Conservation (phyloP, 176 grass and related monocot genomes). For the Musa schizocarpa region DNA sequence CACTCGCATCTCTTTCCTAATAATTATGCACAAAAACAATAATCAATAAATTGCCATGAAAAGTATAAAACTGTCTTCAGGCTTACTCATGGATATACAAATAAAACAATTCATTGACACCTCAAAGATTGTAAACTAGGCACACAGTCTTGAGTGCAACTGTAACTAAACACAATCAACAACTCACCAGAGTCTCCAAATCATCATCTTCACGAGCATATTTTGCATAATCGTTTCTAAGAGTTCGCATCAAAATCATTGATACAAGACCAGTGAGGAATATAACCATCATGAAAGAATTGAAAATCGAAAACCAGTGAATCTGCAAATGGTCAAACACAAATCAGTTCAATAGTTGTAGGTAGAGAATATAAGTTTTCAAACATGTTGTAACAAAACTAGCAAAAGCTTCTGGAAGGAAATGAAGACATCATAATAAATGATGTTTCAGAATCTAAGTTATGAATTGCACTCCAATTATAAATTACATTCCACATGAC, state of each 20-base stretch:
- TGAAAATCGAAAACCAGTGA: constrained; percentile 99
- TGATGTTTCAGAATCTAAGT: not conserved
- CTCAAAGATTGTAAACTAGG: not conserved
- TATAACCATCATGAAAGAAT: constrained; percentile 99
- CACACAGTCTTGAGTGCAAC: not conserved
- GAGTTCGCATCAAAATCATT: constrained; percentile 98
- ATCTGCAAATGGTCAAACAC: constrained; percentile 49
- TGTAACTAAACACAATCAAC: not conserved
- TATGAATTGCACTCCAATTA: not conserved
- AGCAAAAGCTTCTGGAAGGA: not conserved
- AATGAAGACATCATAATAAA: not conserved
- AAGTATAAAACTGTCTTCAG: not conserved
- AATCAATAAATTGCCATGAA: not conserved
- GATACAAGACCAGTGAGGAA: constrained; percentile 96
- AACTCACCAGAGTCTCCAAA: constrained; percentile 67
- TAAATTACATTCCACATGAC: not conserved
- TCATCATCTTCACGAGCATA: constrained; percentile 99
- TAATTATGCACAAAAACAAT: not conserved
- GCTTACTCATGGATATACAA: not conserved
- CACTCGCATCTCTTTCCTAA: constrained; percentile 95
- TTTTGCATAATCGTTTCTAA: constrained; percentile 99
- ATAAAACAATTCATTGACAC: not conserved
- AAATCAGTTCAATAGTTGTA: not conserved
- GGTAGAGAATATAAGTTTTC: not conserved
- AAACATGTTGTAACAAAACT: not conserved